Base-by-base conservation (phyloP, 306 rosid genomes). In the Senna tora region DNA sequence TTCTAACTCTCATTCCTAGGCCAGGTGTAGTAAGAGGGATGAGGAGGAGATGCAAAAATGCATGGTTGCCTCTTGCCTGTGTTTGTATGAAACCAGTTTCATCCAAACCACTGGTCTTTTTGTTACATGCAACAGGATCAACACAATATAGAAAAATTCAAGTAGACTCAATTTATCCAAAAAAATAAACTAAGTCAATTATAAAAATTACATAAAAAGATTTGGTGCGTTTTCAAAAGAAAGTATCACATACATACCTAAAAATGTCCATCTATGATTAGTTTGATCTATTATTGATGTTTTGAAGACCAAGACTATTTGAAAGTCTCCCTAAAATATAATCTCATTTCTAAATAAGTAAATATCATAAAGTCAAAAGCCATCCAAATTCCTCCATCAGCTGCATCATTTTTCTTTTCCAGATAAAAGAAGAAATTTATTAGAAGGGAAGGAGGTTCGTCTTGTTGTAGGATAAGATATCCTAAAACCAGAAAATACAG, bases 81-180 rank as follows among this genome's bases (percentile, higher is more conserved):
- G 67, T 73, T 73, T 62, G 8, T 9, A 52, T 51, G 54, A 30
- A 61, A 17, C 36, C 50, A 32, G 45, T 36, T 73, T 58, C 82
- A 39, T 43, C 38, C 51, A 58, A 34, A 7, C n/a, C 25, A 36
- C 16, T 58, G 21, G 50, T 65, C 28, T 57, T 10, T 59, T 13
- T 22, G 52, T 51, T 36, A 22, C 58, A 22, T 34, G 56, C 67
- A 65, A 30, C 2, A 13, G 11, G 14, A 67, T 38, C 19, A 17
- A 46, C 36, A 76, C 7, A 12, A 42, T 9, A 28, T 57, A 55
- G 38, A 6, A 10, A 5, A 22, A 5, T 12, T 14, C 8, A 57
- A 7, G 41, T 0, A 30, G 11, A 0, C 12, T 30, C 19, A 7
- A 30, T 30, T 57, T 14, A 32, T 7, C 5, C 2, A 25, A 2